Conservation (phyloP, 495 filamentous ascomycete species). For the Evernia prunastri region DNA sequence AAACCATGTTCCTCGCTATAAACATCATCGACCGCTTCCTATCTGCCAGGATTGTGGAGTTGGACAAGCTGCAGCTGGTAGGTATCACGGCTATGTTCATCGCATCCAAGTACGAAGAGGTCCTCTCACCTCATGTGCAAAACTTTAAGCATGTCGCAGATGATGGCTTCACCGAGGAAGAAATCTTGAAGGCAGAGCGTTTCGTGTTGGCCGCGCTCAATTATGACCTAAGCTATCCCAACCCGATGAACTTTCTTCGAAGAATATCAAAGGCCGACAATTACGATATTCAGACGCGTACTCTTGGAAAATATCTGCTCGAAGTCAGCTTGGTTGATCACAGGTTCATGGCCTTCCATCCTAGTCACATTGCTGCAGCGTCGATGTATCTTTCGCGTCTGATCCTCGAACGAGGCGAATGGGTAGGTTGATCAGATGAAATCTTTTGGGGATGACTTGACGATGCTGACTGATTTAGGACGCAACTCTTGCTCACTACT, state of each 20-base stretch:
- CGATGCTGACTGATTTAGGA: conserved; percentile 49
- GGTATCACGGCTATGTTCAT: conserved; percentile 98
- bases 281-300: conserved; percentile 95
- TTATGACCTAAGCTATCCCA: conserved; percentile 97
- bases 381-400: conserved; percentile 92
- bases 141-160: conserved; percentile 97
- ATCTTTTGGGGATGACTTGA: conserved; percentile 1
- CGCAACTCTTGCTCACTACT: conserved; percentile 81
- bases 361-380: conserved; percentile 83
- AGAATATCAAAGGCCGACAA: conserved; percentile 98
- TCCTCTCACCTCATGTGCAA: conserved; percentile 89
- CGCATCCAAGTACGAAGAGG: conserved; percentile 97
- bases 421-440: conserved; percentile 54
- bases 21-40: conserved; percentile 99
- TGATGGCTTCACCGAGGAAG: conserved; percentile 90
- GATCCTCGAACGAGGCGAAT: conserved; percentile 80
- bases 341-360: conserved; percentile 77
- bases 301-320: conserved; percentile 95
- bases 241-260: conserved; percentile 98
- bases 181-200: conserved; percentile 94
- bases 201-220: conserved; percentile 84
- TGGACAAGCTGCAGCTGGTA: conserved; percentile 92
- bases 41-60: conserved; percentile 83
- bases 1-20: conserved; percentile 92
- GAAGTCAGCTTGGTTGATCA: conserved; percentile 95